Evolutionary conservation across 257 asterid species (phyloP).

Genomic region (Solanum dulcamara): DNA sequence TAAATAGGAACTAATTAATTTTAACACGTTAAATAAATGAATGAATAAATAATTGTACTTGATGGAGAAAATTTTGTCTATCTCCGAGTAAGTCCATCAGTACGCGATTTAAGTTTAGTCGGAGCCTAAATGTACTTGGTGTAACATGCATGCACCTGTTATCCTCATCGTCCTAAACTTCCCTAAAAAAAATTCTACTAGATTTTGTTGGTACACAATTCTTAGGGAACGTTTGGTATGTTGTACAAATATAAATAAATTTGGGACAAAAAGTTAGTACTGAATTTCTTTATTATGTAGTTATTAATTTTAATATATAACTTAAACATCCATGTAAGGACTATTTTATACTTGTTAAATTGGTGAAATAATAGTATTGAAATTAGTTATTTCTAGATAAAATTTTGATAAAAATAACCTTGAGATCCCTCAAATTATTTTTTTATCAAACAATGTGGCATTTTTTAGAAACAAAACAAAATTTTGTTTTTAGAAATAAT

Average conservation of each 20-base stretch:
- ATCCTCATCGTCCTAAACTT: not conserved
- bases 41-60: no score
- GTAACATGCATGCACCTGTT: not conserved
- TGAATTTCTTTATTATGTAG: not conserved
- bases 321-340: not conserved
- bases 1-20: no score
- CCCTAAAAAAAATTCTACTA: not conserved
- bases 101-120: no score
- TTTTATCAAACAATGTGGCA: fast-evolving
- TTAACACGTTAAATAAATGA: no score
- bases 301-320: no score
- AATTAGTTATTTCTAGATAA: not conserved
- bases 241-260: not conserved
- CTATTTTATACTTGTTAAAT: not conserved
- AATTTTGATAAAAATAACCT: no score
- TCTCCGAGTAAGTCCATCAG: no score
- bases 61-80: no score
- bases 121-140: no score
- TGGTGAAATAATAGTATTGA: not conserved
- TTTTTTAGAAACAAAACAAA: no score
- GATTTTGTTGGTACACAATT: not conserved
- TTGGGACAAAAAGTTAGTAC: not conserved
- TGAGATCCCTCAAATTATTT: no score
- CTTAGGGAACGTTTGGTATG: not conserved
- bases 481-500: no score